phyloP scores from a whole-genome alignment of 1,284 basidiomycete species.

The Trichosporon faecale region DNA sequence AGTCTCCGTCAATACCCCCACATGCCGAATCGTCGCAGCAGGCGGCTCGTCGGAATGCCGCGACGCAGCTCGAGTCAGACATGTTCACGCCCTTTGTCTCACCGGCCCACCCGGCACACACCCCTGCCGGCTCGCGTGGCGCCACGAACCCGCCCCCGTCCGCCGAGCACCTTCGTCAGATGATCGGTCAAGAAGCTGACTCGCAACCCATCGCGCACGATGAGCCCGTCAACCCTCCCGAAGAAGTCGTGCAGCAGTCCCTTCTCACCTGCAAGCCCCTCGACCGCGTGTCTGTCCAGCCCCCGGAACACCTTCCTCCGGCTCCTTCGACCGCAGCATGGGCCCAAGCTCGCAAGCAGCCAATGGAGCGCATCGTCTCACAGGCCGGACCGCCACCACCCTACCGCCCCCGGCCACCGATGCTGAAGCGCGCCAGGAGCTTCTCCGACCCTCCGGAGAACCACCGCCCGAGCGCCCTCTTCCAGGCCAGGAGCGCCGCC shows the following conservation, averaged over 20 bases:
- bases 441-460: slow-evolving; percentile 26
- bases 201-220: not conserved
- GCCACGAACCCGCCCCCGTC: slow-evolving; percentile 15
- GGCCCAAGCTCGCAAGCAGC: slow-evolving; percentile 18
- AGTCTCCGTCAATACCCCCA: slow-evolving; percentile 10
- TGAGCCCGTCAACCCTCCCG: not conserved
- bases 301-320: not conserved
- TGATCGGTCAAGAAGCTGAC: slow-evolving; percentile 16
- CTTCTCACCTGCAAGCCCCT: slow-evolving; percentile 25
- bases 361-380: slow-evolving; percentile 25
- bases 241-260: slow-evolving; percentile 8
- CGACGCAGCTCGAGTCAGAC: slow-evolving; percentile 14
- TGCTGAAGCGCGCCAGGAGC: slow-evolving; percentile 24
- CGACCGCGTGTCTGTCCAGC: slow-evolving; percentile 20
- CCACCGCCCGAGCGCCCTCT: slow-evolving; percentile 17
- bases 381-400: slow-evolving; percentile 14
- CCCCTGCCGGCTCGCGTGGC: not conserved
- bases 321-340: slow-evolving; percentile 12
- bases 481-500: slow-evolving; percentile 17
- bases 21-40: slow-evolving; percentile 26
- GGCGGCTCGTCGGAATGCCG: slow-evolving; percentile 15
- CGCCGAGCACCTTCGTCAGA: slow-evolving; percentile 21
- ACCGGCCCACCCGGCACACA: slow-evolving; percentile 15
- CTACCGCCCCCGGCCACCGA: not conserved
- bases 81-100: slow-evolving; percentile 28